Base-by-base conservation (phyloP, 352 stramenopile species). In the Phytophthora crassamura region DNA sequence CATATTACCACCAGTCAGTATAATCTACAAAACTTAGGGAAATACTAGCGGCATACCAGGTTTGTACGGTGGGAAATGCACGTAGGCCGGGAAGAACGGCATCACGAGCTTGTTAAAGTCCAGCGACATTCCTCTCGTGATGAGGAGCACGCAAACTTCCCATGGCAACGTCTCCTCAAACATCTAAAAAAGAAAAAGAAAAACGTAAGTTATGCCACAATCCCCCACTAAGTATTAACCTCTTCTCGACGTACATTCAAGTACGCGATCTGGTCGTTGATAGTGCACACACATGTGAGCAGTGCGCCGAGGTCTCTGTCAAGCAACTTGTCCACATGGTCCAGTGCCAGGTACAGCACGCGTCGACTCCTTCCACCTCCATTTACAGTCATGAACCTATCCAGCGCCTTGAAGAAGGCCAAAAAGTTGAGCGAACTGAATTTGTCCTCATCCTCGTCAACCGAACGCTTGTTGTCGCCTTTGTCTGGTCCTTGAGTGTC, bases 341-440 rank as follows among this genome's bases (percentile, higher is more conserved):
- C 86, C 28, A 94, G 69, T 6, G 73, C 78, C 22, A 94, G 55
- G 59, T 86, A 84, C 51, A 94, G 28, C 32, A 82, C 81, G 1
- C 64, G 67, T 32, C 61, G 59, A 6, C n/a, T 39, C 8, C 38
- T 35, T 7, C 47, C 52, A 0, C 43, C 22, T 10, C 20, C 35
- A 32, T 45, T 50, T 18, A 33, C 30, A 9, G 35, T 16, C 74
- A 90, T 86, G 48, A 88, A 89, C 12, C 32, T 42, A 18, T 81
- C 60, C 32, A 93, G 60, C 30, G 80, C 80, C 57, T 90, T 90
- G 46, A 88, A 75, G 60, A 93, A 93, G 39, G 74, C 58, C 46
- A 89, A 59, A 38, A 93, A 90, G 53, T 89, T 93, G 54, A 90
- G 78, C 28, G 80, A 86, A 11, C 59, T 78, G 59, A 80, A 81